Conservation (phyloP, 495 filamentous ascomycete genomes). For the Trichoderma virens region DNA sequence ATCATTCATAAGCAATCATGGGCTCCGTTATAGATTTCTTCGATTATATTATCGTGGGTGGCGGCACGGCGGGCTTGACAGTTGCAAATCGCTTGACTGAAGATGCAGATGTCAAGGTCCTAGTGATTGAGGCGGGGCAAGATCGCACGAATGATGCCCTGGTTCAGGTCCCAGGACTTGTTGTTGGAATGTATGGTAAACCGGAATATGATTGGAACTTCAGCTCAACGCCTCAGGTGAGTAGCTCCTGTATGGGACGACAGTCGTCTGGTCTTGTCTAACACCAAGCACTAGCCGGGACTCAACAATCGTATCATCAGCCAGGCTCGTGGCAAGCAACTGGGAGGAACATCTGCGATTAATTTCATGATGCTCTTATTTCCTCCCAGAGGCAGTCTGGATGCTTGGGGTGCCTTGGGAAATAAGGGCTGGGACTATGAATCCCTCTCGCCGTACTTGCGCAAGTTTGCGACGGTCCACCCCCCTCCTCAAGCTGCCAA, state of each 20-base stretch:
- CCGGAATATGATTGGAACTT: slow-evolving; percentile 50
- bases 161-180: slow-evolving; percentile 39
- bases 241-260: slow-evolving; percentile 8
- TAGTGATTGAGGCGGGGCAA: slow-evolving; percentile 50
- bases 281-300: slow-evolving; percentile 19
- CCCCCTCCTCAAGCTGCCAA: slow-evolving; percentile 17
- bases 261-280: neutral
- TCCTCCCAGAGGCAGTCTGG: slow-evolving; percentile 35
- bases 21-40: slow-evolving; percentile 28
- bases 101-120: slow-evolving; percentile 29
- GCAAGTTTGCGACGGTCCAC: slow-evolving; percentile 19
- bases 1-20: neutral
- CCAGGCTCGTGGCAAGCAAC: slow-evolving; percentile 43
- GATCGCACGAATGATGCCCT: slow-evolving; percentile 38
- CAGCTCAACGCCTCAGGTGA: slow-evolving; percentile 40
- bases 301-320: slow-evolving; percentile 26
- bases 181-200: slow-evolving; percentile 20
- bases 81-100: slow-evolving; percentile 56
- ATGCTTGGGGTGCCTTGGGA: slow-evolving; percentile 47
- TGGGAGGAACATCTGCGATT: slow-evolving; percentile 50
- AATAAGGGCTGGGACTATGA: slow-evolving; percentile 48
- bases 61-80: slow-evolving; percentile 82
- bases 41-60: slow-evolving; percentile 82
- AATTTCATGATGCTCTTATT: slow-evolving; percentile 46
- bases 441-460: slow-evolving; percentile 39